These are phyloP conservation scores for Solanum medicagineum DNA, from an alignment of 257 asterid genomes.

Conservation along the genomic window DNA sequence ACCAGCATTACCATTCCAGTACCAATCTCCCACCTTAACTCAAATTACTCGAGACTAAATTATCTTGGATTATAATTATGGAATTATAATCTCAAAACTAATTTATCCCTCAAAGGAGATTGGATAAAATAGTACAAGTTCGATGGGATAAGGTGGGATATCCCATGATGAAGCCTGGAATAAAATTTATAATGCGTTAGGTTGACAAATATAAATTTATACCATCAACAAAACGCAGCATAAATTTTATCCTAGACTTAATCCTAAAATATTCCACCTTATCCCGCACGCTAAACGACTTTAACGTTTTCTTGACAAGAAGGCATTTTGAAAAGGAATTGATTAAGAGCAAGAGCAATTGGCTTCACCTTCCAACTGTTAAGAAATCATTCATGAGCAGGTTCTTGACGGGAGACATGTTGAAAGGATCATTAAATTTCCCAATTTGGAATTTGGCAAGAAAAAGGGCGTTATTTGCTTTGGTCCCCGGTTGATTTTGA, in stretches of 20 bases:
- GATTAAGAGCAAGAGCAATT: background rate
- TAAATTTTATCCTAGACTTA: background rate
- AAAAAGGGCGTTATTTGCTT: background rate
- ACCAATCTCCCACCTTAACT: background rate
- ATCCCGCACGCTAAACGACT: background rate
- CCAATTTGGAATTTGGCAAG: background rate
- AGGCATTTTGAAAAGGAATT: background rate
- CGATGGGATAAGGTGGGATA: background rate
- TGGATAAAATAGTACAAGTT: background rate
- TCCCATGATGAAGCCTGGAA: background rate
- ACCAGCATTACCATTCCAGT: background rate
- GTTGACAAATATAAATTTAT: background rate
- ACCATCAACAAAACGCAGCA: background rate
- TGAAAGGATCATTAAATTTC: background rate
- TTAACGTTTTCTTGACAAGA: background rate
- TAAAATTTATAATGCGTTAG: background rate
- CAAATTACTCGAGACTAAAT: background rate
- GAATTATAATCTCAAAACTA: background rate
- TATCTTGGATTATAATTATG: background rate
- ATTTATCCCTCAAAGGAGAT: background rate
- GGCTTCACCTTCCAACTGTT: background rate
- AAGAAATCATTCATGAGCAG: background rate
- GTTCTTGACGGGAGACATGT: background rate
- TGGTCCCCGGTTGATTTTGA: background rate
- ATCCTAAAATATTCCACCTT: background rate